Conservation (phyloP, 345 rosid species). For the Passiflora organensis region DNA sequence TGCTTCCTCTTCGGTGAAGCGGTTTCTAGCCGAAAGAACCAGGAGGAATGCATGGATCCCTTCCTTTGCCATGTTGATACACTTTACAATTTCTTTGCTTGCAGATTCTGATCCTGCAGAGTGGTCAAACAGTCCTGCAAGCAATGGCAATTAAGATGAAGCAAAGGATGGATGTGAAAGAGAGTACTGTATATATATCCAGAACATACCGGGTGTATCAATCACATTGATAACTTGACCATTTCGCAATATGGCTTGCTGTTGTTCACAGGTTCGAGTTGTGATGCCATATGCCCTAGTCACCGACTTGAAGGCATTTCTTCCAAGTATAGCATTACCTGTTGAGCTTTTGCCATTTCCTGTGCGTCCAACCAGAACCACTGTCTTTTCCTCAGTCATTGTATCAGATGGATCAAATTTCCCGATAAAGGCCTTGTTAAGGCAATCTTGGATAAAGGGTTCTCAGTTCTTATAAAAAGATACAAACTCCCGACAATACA, state of each 20-base stretch:
- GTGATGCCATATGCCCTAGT: slow-evolving; percentile 60
- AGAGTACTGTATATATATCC: too few relatives aligned
- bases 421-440: too few relatives aligned
- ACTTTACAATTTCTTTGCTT: slow-evolving; percentile 83
- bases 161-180: too few relatives aligned
- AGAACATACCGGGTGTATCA: slow-evolving; percentile 75
- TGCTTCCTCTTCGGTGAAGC: slow-evolving; percentile 69
- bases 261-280: slow-evolving; percentile 70
- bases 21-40: slow-evolving; percentile 62
- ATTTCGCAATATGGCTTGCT: slow-evolving; percentile 40
- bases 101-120: slow-evolving; percentile 54
- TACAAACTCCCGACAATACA: too few relatives aligned
- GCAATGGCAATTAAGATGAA: too few relatives aligned
- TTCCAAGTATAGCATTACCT: slow-evolving; percentile 76
- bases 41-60: slow-evolving; percentile 80
- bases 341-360: slow-evolving; percentile 96
- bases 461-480: too few relatives aligned
- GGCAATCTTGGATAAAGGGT: too few relatives aligned
- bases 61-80: slow-evolving; percentile 73
- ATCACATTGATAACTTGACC: slow-evolving; percentile 77
- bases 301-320: slow-evolving; percentile 62
- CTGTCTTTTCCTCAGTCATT: slow-evolving; percentile 48
- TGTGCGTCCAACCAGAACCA: too few relatives aligned
- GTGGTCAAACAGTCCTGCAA: slow-evolving; percentile 86
- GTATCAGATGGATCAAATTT: too few relatives aligned